Evolutionary conservation across 2,329 filamentous ascomycete genomes (phyloP), one percentile per base, ranked within the genome.

Genomic region (Xylariaceae sp.): DNA sequence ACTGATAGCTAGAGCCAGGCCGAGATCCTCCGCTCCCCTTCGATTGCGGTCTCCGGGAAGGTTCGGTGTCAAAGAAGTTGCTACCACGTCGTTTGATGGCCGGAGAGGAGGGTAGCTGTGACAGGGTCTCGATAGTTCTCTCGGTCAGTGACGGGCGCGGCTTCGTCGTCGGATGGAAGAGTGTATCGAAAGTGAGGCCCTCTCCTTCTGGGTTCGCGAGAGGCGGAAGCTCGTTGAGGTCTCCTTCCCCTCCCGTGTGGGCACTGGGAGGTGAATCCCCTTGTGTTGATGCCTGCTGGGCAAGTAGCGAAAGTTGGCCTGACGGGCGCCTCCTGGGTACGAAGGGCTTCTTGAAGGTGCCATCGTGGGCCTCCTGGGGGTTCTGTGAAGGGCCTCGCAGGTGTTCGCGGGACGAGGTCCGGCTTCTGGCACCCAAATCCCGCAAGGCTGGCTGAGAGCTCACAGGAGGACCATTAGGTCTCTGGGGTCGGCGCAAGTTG

Each of bases 121-220:
- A 73, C 5, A 95, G 64, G 0, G 86, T 94, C 55, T 94, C 86
- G 26, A 94, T 80, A 1, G 89, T 93, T 37, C 90, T 71, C 48
- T 95, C 89, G 1, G 83, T 78, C 4, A 95, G 66, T 0, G 85
- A 89, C 32, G 73, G 67, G n/a, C 37, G 44, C 11, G 49, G 38
- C 26, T 42, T 52, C 24, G 34, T 41, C 11, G 41, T 27, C 11
- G 42, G 36, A 3, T 43, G 33, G 18, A 38, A 19, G n/a, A 52
- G 36, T 3, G 41, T 18, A 33, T 55, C 52, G 23, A 52, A 53
- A 12, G 51, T 47, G 19, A 44, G 32, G 4, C 36, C 36, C 15
- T 53, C 47, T 4, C 44, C 42, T 5, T 36, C 29, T 12, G 45
- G 42, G 22, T 40, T 42, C 19, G 40, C 29, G 28, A 50, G 33